Conservation (phyloP, 345 rosid species). For the Murraya paniculata region DNA sequence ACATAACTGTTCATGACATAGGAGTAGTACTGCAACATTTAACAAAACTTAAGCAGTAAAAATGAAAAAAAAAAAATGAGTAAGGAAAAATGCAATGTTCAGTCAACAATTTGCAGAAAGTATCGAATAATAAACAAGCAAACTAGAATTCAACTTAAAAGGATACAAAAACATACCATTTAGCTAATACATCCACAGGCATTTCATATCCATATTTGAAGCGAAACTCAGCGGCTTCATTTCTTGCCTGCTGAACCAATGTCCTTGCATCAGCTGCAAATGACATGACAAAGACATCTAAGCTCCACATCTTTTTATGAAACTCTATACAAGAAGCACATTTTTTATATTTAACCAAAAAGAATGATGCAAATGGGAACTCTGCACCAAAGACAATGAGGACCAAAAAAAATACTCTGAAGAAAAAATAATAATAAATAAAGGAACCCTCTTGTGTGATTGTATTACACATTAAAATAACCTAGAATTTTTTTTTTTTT, state of each 20-base stretch:
- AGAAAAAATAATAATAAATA: neutral
- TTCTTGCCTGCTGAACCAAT: slow-evolving; percentile 94
- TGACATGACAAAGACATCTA: slow-evolving; percentile 8
- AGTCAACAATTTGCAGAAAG: neutral
- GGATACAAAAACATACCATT: slow-evolving; percentile 35
- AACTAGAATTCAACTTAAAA: neutral
- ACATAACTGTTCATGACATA: neutral
- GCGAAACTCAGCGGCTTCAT: slow-evolving; percentile 98
- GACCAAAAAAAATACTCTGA: neutral
- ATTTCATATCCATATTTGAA: slow-evolving; percentile 94
- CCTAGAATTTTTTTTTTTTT: neutral
- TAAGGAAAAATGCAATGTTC: neutral
- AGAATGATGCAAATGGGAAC: neutral
- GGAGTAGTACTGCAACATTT: neutral
- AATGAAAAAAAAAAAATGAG: neutral
- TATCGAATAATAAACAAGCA: neutral
- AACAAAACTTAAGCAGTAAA: neutral
- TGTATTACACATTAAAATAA: neutral
- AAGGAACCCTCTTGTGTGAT: neutral
- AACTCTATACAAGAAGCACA: neutral
- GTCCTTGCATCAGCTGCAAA: slow-evolving; percentile 95
- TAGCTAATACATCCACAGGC: slow-evolving; percentile 95
- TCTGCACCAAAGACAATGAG: neutral
- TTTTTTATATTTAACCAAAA: neutral
- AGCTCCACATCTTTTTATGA: neutral